Base-by-base conservation (phyloP, 257 asterid species). In the Dorcoceras hygrometricum region DNA sequence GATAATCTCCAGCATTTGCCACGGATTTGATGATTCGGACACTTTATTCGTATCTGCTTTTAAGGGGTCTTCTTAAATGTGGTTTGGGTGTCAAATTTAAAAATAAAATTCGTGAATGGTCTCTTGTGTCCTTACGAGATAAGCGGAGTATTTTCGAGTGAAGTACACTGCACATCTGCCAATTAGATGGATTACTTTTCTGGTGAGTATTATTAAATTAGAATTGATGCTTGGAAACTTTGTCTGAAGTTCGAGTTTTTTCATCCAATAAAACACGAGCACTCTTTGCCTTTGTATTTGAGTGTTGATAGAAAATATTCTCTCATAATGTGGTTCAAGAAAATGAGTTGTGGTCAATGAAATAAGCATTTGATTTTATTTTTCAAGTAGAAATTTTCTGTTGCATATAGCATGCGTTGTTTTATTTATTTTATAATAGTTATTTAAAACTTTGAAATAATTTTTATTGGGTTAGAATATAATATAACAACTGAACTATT, bases 1-100 rank as follows among this genome's bases (percentile, higher is more conserved):
- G 77, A 73, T 23, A 69, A 66, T 66, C 46, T 67, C 66, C 67
- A 46, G 32, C 64, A 58, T 51, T 79, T 66, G 22, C 72, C 73
- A 6, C 48, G 58, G 31, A 69, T 67, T 46, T 66, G 29, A 63
- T 77, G 61, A 68, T 73, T 46, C n/a, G 24, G 58, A 32, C 19
- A 28, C 39, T n/a, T 19, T 39, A 43, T 63, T 29, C 61, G 61
- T n/a, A 34, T 20, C 36, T 67, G 53, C 60, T 36, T 53, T 63
- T n/a, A 8, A 4, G 48, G 50, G 67, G 53, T 60, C 50, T 62
- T 67, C 23, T 59, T 10, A 59, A 16, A 11, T 39, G 50, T 12
- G 43, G 36, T 8, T 27, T 26, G 10, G 16, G 28, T 50, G 60
- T 69, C 62, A 16, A 61, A 28, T 16, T 56, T 56, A 61, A 69